Base-by-base conservation (phyloP, 768 basidiomycete genomes). In the Phylloporus scabripes region DNA sequence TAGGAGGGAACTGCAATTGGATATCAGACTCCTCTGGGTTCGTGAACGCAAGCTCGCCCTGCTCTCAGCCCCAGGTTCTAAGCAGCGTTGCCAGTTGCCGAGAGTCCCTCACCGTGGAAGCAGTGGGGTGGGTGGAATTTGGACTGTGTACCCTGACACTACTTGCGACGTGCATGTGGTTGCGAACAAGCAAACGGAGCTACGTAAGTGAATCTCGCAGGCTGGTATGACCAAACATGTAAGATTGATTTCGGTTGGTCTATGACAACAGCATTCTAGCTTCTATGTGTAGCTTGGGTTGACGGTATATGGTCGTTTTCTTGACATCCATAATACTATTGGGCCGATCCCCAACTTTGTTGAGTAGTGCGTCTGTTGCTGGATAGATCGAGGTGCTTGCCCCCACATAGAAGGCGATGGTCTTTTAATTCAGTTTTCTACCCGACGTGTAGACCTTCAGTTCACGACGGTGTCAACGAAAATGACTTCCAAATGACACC, bases 81-180 rank as follows among this genome's bases (percentile, higher is more conserved):
- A 62, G 54, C 51, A 48, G 51, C 48, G 21, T 50, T 51, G 53
- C 52, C 54, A 85, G 80, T 55, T 90, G 88, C 67, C 74, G 83
- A 55, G 81, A 87, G 62, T 78, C 79, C 2, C 68, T 88, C 52
- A 85, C 86, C 5, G 81, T 87, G 7, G 83, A 85, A 64, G 82
- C 82, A 1, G 61, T 89, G 14, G 85, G 84, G 5, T 89, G 87
- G 87, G 78, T 82, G 43, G 85, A 87, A 55, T 82, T 87, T 52
- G 76, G 74, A 7, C 63, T 90, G 17, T 83, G 82, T 58, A 46
- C 73, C 10, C 47, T 82, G 51, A 79, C 83, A 7, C 63, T 85
- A 37, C 46, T 75, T 5, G 72, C 74, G 28, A 84, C 85, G 11
- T 74, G 79, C 39, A 60, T 74, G 56, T 80, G 78, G 78, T 62